A percentile compares a stretch with the other conserved stretches of the same genome.
phyloP scores from a whole-genome alignment of 306 rosid species.

The Cicer judaicum region DNA sequence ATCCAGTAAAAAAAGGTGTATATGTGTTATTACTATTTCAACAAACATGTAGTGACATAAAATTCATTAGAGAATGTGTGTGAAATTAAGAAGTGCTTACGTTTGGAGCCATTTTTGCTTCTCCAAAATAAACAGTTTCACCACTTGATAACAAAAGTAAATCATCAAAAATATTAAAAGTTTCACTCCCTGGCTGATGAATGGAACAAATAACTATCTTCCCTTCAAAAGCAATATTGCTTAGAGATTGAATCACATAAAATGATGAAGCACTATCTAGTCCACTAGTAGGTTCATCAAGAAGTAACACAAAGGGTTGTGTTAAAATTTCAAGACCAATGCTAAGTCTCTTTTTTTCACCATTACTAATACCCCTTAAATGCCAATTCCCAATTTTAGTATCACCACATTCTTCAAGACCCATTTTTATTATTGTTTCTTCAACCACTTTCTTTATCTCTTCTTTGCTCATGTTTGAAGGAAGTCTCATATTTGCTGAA shows the following conservation, averaged over 20 bases:
- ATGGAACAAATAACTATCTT: constrained; percentile 67
- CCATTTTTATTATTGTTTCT: constrained; percentile 67
- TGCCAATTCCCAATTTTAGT: constrained; percentile 76
- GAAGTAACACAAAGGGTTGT: constrained; percentile 65
- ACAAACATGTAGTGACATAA: too few species aligned
- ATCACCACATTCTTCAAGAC: constrained; percentile 77
- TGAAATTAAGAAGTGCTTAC: constrained; percentile 37
- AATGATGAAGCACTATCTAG: constrained; percentile 84
- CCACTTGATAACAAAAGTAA: constrained; percentile 69
- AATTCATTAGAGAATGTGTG: neutral
- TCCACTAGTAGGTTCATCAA: constrained; percentile 88
- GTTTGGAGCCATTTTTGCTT: constrained; percentile 60
- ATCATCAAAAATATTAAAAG: constrained; percentile 71
- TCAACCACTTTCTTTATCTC: constrained; percentile 58
- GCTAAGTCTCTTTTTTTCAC: constrained; percentile 81
- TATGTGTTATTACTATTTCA: too few species aligned
- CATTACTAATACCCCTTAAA: constrained; percentile 71
- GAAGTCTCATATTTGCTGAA: constrained; percentile 74
- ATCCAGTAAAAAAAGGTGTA: too few species aligned
- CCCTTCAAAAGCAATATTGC: constrained; percentile 65
- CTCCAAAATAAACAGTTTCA: constrained; percentile 74
- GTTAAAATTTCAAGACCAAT: constrained; percentile 75
- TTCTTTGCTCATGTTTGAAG: constrained; percentile 55
- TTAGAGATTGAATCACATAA: constrained; percentile 66
- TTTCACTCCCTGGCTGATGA: constrained; percentile 79